phyloP scores from a whole-genome alignment of 2,329 filamentous ascomycete species.

The Apiospora aurea region DNA sequence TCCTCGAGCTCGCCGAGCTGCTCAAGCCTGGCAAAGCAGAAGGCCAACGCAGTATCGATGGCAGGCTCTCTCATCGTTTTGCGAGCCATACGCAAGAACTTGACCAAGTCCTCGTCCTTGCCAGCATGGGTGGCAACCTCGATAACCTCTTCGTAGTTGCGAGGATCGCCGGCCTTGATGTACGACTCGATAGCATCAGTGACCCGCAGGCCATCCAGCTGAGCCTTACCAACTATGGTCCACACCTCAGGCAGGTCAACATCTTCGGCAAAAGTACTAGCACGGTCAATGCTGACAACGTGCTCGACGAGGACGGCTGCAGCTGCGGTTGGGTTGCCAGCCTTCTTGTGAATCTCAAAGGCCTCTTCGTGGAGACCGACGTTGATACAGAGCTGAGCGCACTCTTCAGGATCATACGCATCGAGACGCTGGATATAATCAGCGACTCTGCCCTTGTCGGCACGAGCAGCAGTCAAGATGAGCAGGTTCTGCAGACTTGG shows the following conservation, averaged over 20 bases:
- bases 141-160: constrained; percentile 94
- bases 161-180: constrained; percentile 91
- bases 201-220: constrained; percentile 93
- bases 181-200: constrained; percentile 95
- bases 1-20: constrained; percentile 94
- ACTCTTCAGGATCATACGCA: constrained; percentile 89
- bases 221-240: constrained; percentile 98
- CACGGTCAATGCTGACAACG: constrained; percentile 96
- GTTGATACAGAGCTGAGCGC: constrained; percentile 90
- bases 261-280: constrained; percentile 93
- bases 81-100: constrained; percentile 94
- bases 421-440: constrained; percentile 94
- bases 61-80: constrained; percentile 94
- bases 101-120: constrained; percentile 97
- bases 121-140: constrained; percentile 94
- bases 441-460: constrained; percentile 93
- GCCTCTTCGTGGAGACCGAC: constrained; percentile 96
- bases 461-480: constrained; percentile 95
- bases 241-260: constrained; percentile 95
- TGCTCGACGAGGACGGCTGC: constrained; percentile 94
- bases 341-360: constrained; percentile 99
- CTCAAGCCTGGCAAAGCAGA: constrained; percentile 90
- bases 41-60: constrained; percentile 92
- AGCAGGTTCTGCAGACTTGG: constrained; percentile 94
- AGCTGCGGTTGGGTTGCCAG: constrained; percentile 84